Conservation (phyloP, 2,329 filamentous ascomycete genomes). For the Alternaria rosae region DNA sequence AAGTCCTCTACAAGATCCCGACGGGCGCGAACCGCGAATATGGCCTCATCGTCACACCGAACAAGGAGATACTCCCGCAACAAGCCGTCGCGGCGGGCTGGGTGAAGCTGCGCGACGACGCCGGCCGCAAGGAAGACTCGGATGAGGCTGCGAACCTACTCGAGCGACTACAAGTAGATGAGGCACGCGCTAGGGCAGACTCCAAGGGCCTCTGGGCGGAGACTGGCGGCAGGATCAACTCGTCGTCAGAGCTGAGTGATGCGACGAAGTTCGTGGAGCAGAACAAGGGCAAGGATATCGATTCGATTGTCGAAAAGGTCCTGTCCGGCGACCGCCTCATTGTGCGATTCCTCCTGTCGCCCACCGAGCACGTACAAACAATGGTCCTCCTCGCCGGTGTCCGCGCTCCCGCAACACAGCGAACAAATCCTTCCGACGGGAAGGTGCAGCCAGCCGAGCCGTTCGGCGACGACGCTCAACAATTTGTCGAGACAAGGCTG, state of each 20-base stretch:
- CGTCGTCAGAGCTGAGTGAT: constrained; percentile 81
- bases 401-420: constrained; percentile 86
- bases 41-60: constrained; percentile 77
- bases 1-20: constrained; percentile 85
- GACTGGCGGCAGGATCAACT: constrained; percentile 71
- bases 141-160: constrained; percentile 75
- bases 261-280: constrained; percentile 77
- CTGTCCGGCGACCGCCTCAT: constrained; percentile 90
- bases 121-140: constrained; percentile 86
- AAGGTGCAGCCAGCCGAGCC: constrained; percentile 86
- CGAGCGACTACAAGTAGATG: constrained; percentile 78
- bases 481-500: constrained; percentile 84
- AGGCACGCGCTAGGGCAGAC: constrained; percentile 78
- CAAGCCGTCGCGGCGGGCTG: constrained; percentile 86
- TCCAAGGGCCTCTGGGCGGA: constrained; percentile 82
- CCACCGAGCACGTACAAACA: constrained; percentile 86
- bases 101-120: constrained; percentile 93
- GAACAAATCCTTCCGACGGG: constrained; percentile 78
- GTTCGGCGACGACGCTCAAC: constrained; percentile 85
- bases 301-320: constrained; percentile 85
- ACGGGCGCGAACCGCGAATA: constrained; percentile 82
- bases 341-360: constrained; percentile 78
- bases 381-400: constrained; percentile 90
- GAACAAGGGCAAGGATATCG: constrained; percentile 84
- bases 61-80: constrained; percentile 76